Evolutionary conservation across 23 red algal genomes (phyloP).

Genomic region (Chondrus crispus): DNA sequence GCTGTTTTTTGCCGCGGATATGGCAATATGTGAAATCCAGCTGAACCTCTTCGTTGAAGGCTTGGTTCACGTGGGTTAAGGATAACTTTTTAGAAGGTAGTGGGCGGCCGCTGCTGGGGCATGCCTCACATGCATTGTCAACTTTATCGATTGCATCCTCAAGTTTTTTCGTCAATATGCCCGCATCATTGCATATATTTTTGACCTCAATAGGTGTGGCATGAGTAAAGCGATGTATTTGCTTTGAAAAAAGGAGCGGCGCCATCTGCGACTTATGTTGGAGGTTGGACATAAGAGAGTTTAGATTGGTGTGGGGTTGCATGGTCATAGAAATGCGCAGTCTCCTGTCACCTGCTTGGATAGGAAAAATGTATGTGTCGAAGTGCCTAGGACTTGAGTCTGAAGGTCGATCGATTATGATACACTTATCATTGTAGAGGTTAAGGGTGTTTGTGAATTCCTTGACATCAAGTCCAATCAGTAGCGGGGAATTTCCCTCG

Average conservation of each 20-base stretch:
- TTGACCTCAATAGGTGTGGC: neutral
- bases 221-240: neutral
- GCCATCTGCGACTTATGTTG: neutral
- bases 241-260: neutral
- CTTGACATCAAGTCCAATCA: neutral
- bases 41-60: neutral
- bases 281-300: neutral
- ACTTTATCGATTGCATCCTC: neutral
- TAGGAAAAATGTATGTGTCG: neutral
- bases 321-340: neutral
- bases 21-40: neutral
- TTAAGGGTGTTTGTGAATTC: neutral
- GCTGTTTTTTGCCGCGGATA: neutral
- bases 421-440: neutral
- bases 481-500: neutral
- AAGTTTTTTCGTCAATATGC: neutral
- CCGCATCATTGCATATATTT: neutral
- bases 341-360: neutral
- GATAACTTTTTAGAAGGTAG: neutral
- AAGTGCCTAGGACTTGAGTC: neutral
- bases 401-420: neutral
- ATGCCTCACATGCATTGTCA: neutral
- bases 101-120: neutral
- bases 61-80: neutral
- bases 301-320: neutral